Evolutionary conservation across 2,329 filamentous ascomycete species (phyloP).

Genomic region (Phyllachora maydis): DNA sequence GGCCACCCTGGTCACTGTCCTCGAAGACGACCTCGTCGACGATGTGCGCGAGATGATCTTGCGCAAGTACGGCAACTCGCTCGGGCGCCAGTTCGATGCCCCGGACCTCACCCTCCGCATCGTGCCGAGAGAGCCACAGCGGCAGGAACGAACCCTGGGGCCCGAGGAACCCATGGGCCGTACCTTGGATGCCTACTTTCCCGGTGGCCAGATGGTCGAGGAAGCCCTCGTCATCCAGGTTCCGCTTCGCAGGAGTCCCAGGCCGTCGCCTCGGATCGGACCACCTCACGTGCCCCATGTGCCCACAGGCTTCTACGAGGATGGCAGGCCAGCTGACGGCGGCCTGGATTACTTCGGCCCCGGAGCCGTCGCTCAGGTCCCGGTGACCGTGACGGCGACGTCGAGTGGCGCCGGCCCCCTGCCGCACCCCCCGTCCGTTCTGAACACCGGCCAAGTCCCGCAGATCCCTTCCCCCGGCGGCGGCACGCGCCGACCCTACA

Average conservation of each 20-base stretch:
- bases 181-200: conserved; percentile 65
- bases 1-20: conserved; percentile 67
- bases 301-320: conserved; percentile 37
- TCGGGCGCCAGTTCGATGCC: conserved; percentile 74
- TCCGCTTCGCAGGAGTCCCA: conserved; percentile 54
- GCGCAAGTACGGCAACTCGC: conserved; percentile 81
- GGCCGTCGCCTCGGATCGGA: conserved; percentile 49
- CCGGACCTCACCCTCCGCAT: conserved; percentile 76
- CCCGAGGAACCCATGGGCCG: conserved; percentile 71
- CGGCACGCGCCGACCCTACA: conserved; percentile 29
- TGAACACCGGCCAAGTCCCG: conserved; percentile 63
- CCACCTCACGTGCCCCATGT: conserved; percentile 18
- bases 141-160: conserved; percentile 47
- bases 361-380: conserved; percentile 20
- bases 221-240: conserved; percentile 87
- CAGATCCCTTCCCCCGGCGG: conserved; percentile 67
- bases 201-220: conserved; percentile 68
- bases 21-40: conserved; percentile 81
- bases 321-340: conserved; percentile 42
- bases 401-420: conserved; percentile 11
- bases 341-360: conserved; percentile 72
- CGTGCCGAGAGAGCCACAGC: conserved; percentile 44
- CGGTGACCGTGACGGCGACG: conserved; percentile 12
- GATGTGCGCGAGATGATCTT: conserved; percentile 86
- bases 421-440: conserved; percentile 44